Base-by-base conservation (phyloP, 495 filamentous ascomycete genomes). In the Oidiodendron maius region DNA sequence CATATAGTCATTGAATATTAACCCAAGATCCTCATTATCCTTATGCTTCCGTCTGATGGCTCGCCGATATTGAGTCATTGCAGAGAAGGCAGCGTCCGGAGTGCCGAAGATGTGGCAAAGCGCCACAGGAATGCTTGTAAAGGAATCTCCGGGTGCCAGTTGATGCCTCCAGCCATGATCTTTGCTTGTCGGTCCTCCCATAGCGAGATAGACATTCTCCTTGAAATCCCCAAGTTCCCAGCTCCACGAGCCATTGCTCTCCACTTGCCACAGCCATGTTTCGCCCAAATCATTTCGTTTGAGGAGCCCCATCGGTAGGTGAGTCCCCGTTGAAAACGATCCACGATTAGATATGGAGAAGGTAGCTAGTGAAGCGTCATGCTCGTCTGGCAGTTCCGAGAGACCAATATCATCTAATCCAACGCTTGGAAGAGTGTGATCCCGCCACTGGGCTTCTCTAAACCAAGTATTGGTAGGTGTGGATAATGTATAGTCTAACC, bases 261-360 rank as follows among this genome's bases (percentile, higher is more conserved):
- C 41, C 10, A 44, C 25, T 30, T 44, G 41, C 41, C 41, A 44
- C 22, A 44, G 10, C 41, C 41, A 44, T 9, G 30, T 34, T 34
- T 34, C 30, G 9, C 9, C 30, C n/a, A n/a, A n/a, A n/a, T n/a
- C 39, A 12, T 17, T 41, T 22, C 15, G 21, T 4, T 17, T 22
- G 10, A 41, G 18, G 12, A 41, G 13, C n/a, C 39, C 39, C 39
- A 41, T 17, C 12, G 39, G 39, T 5, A 41, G 18, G n/a, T 41
- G 39, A 12, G 39, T 18, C 3, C 39, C 39, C 4, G 39, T 41
- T 17, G 39, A 41, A 41, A 41, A 41, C 3, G 39, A 41, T 12
- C 39, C 39, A 22, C 39, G 39, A 20, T 41, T 41, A 15, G 39
- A 41, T 13, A 41, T 12, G 10, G 15, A 18, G 17, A 41, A 41